phyloP scores from a whole-genome alignment of 179 eudicot species.

The Amaranthus tricolor region DNA sequence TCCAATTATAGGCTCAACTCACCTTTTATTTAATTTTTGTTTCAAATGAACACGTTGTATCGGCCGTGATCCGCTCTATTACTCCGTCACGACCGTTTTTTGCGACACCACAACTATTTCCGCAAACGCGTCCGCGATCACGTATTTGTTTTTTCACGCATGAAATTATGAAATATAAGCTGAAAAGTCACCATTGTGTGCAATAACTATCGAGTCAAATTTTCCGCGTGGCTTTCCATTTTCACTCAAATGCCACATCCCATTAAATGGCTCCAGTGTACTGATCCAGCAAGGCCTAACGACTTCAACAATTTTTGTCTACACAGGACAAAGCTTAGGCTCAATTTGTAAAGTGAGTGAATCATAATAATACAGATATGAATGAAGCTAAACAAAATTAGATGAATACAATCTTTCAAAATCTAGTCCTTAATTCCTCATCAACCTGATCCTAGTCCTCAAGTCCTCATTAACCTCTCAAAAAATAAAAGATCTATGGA shows the following conservation, averaged over 20 bases:
- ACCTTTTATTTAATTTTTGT: too few species aligned
- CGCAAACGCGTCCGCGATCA: too few species aligned
- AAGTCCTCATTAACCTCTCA: not conserved
- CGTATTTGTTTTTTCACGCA: too few species aligned
- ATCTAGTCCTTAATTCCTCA: not conserved
- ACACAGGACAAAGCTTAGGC: slow-evolving; percentile 26
- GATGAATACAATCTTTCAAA: not conserved
- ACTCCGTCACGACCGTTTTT: too few species aligned
- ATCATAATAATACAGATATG: not conserved
- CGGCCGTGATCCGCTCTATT: too few species aligned
- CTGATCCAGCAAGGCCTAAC: slow-evolving; percentile 95
- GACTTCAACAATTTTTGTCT: slow-evolving; percentile 63
- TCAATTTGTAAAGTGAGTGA: not conserved
- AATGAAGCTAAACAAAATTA: not conserved
- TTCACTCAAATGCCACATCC: slow-evolving; percentile 95
- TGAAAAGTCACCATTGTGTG: slow-evolving; percentile 75
- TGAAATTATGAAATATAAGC: not conserved
- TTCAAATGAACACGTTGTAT: too few species aligned
- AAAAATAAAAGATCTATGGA: not conserved
- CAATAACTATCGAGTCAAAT: slow-evolving; percentile 82
- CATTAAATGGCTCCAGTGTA: slow-evolving; percentile 78
- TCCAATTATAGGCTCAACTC: too few species aligned
- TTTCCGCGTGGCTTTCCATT: slow-evolving; percentile 74
- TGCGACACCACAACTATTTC: too few species aligned
- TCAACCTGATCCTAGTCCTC: not conserved